phyloP scores from a whole-genome alignment of 805 yeast genomes.

The Cyberlindnera euphorbiiphila region DNA sequence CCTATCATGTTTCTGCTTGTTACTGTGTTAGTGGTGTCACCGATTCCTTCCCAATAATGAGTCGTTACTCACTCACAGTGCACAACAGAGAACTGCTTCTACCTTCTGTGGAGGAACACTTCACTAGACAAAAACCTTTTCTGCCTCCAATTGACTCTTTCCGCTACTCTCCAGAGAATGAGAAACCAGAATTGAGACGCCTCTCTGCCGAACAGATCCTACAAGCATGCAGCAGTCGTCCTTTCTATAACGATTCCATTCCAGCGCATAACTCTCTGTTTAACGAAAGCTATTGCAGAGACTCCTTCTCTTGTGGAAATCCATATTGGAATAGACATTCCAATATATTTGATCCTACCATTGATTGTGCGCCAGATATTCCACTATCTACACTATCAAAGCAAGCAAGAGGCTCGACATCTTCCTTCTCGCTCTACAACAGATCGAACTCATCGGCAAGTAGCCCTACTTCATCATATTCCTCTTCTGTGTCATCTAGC shows the following conservation, averaged over 20 bases:
- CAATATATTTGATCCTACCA: background rate
- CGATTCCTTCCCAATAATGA: background rate
- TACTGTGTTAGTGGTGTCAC: background rate
- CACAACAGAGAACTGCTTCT: constrained; percentile 8
- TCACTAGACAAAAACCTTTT: background rate
- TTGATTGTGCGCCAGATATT: too few species aligned
- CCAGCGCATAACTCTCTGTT: constrained; percentile 3
- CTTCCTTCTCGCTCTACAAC: too few species aligned
- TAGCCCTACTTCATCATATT: constrained; percentile 3
- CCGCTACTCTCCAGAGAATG: constrained; percentile 5
- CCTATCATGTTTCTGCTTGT: background rate
- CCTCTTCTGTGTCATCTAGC: constrained; percentile 6
- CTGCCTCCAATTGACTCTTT: constrained; percentile 10
- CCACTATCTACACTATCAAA: too few species aligned
- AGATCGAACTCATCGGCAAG: background rate
- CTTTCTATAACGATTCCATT: background rate
- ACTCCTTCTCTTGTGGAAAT: background rate
- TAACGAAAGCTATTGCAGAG: constrained; percentile 1
- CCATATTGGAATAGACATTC: too few species aligned
- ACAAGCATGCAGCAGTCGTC: too few species aligned
- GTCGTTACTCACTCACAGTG: constrained; percentile 6
- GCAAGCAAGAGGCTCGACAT: too few species aligned
- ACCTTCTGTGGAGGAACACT: constrained; percentile 2
- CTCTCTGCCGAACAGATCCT: constrained; percentile 5
- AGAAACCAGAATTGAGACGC: constrained; percentile 3